Evolutionary conservation across 108 stramenopile genomes (phyloP), one percentile per base, ranked within the genome.

Genomic region (Nitzschia inconspicua): DNA sequence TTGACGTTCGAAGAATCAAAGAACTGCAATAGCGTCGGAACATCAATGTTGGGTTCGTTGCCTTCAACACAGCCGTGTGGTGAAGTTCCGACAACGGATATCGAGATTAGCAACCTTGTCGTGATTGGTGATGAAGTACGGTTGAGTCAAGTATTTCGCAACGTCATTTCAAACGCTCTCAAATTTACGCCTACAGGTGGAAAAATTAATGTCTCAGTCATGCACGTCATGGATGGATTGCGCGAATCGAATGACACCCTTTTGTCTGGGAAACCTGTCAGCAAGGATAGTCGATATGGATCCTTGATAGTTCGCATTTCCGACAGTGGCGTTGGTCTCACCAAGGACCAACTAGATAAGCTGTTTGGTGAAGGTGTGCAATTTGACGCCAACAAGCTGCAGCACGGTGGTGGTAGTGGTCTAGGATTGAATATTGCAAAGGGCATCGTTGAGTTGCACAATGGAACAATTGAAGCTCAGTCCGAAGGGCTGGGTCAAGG

Each of bases 361-460:
- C 53, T 89, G 27, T 89, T 89, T 56, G 41, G 62, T 10, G 76
- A 78, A 50, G 77, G 78, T 13, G 74, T 78, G 2, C 87, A 89
- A 49, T 84, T 89, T 54, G 64, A 84, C 60, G 76, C 75, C 4
- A 82, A 78, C 43, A 62, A 70, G 10, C 63, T 89, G 5, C 87
- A 89, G 59, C 57, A 57, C 4, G 87, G 87, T 18, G 59, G 65
- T 23, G 87, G 87, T 8, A 83, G 72, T 51, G 87, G 87, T 9
- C 66, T 89, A 4, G 87, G 87, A 41, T 51, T 89, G 22, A 70
- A 50, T 51, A 83, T 88, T 49, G 44, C 86, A 7, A 82, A 80
- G 47, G 81, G 66, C 44, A 78, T 88, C 37, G 76, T 77, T n/a
- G 69, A 80, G 27, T 57, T 65, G 46, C 87, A 89, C 47, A 32